A percentile compares a stretch with the other conserved stretches of the same genome.
phyloP scores from a whole-genome alignment of 768 basidiomycete species.

The Russula sp. region DNA sequence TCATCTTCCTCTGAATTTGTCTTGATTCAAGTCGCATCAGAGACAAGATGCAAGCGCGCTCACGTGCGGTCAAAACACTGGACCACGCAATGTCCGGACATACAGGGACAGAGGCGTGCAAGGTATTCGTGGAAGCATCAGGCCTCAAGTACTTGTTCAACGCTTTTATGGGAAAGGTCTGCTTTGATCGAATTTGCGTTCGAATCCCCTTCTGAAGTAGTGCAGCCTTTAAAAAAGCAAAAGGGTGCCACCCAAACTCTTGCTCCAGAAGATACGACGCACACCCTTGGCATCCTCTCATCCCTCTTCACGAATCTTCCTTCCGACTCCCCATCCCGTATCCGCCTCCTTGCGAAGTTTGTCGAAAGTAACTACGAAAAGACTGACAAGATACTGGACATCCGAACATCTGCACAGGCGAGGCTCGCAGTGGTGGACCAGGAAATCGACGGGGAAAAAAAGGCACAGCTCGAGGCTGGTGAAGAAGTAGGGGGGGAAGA shows the following conservation, averaged over 20 bases:
- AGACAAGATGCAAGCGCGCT: conserved; percentile 75
- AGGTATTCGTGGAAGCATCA: conserved; percentile 78
- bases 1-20: neutral
- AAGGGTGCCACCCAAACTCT: conserved; percentile 43
- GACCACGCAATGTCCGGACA: conserved; percentile 86
- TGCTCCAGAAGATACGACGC: conserved; percentile 76
- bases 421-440: conserved; percentile 56
- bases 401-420: conserved; percentile 62
- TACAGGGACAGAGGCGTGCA: conserved; percentile 62
- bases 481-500: conserved; percentile 55
- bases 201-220: conserved; percentile 10
- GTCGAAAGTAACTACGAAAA: conserved; percentile 93
- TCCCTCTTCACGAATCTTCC: conserved; percentile 84
- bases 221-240: conserved; percentile 51
- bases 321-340: conserved; percentile 74
- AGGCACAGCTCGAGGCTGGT: conserved; percentile 53
- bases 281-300: conserved; percentile 81
- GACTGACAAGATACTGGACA: conserved; percentile 86
- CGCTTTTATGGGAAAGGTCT: conserved; percentile 90
- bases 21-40: conserved; percentile 36
- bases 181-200: conserved; percentile 19
- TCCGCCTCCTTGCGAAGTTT: conserved; percentile 87
- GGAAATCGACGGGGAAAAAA: conserved; percentile 64
- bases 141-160: conserved; percentile 90
- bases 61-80: conserved; percentile 83